Evolutionary conservation across 257 asterid genomes (phyloP), one percentile per base, ranked within the genome.

Genomic region (Rhazya stricta): DNA sequence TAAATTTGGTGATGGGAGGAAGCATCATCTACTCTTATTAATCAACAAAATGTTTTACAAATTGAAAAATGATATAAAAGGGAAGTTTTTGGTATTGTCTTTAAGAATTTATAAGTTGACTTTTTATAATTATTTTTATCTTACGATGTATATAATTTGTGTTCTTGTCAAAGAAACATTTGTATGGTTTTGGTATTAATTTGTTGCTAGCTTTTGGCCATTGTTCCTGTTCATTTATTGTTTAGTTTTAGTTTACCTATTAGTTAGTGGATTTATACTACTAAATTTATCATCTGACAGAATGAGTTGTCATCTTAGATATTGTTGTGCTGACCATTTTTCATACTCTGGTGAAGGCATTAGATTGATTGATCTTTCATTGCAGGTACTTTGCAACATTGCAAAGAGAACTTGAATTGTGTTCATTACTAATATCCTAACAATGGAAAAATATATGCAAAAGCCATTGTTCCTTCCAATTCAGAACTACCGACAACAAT

Each of bases 371-470:
- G 61, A 67, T 76, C 13, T 62, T 75, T 50, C 79, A 74, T 58
- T 78, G 69, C 87, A 94, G 98, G 87, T 94, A 94, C 83, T 94
- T 94, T 42, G 72, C 85, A 0, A 85, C 93, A 39, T 84, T 94
- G 60, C 97, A 94, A 78, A 80, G 86, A 74, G 88, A 80, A 80
- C 97, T 94, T n/a, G 91, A 87, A 94, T 78, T 91, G 98, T 77
- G 88, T 94, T 84, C 97, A 91, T 69, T 94, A 91, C 67, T 61
- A 10, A n/a, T 21, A 61, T 13, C 39, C 13, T 27, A 60, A 32
- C 39, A 60, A 60, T 27, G 6, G 39, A 29, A 10, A 60, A 25
- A 18, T 29, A 60, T 23, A 60, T 60, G 67, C 29, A 30, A 30
- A 60, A 18, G 12, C 37, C 41, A 60, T 16, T 60, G 2, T 58